phyloP scores from a whole-genome alignment of 2,329 filamentous ascomycete species.

The Cercospora sp. region DNA sequence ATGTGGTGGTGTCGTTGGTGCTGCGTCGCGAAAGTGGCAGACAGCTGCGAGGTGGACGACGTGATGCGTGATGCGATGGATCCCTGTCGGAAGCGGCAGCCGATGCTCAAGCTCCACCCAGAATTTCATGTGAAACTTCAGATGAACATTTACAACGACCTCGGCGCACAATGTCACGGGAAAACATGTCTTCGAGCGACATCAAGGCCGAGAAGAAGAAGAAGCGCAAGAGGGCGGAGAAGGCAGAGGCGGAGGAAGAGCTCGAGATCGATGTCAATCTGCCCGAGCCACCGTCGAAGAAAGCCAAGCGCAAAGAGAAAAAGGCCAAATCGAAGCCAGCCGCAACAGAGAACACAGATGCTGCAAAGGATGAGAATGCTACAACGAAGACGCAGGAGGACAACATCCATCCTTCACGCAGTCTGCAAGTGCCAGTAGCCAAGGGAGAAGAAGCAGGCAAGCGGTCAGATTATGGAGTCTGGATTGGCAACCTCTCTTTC shows the following conservation, averaged over 20 bases:
- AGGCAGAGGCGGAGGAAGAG: slow-evolving; percentile 49
- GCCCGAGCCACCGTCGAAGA: slow-evolving; percentile 95
- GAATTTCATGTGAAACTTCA: slow-evolving; percentile 9
- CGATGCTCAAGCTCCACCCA: slow-evolving; percentile 11
- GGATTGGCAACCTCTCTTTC: slow-evolving; percentile 96
- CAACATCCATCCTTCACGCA: slow-evolving; percentile 15
- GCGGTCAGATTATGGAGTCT: slow-evolving; percentile 81
- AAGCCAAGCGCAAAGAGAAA: slow-evolving; percentile 84
- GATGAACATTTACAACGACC: background rate
- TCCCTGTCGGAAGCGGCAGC: slow-evolving; percentile 2
- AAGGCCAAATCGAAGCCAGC: slow-evolving; percentile 52
- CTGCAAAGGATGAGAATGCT: background rate
- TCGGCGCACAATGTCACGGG: slow-evolving; percentile 9
- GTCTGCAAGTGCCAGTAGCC: slow-evolving; percentile 15
- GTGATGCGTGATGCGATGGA: slow-evolving; percentile 4
- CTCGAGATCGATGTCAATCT: slow-evolving; percentile 86
- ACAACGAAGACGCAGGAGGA: slow-evolving; percentile 17
- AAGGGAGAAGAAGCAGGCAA: slow-evolving; percentile 35
- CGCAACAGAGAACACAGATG: slow-evolving; percentile 15
- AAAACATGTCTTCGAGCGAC: slow-evolving; percentile 20
- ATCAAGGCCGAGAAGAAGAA: slow-evolving; percentile 22
- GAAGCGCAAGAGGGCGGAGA: slow-evolving; percentile 68
- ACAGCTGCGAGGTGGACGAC: background rate
- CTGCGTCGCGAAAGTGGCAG: background rate
- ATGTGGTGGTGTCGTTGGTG: background rate